Base-by-base conservation (phyloP, 306 rosid genomes). In the Dryas drummondii region DNA sequence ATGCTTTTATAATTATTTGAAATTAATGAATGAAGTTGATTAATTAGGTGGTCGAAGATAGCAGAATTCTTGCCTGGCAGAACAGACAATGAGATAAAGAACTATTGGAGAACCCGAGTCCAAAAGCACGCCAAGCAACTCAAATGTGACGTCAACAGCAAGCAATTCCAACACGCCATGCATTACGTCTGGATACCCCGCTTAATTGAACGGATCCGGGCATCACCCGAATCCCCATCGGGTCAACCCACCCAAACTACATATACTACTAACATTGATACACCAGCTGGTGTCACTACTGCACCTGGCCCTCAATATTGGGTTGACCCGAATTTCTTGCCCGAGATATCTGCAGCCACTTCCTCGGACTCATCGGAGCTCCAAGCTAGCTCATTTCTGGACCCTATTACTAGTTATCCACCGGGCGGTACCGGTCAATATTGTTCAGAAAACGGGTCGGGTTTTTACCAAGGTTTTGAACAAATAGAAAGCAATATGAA, bases 91-190 rank as follows among this genome's bases (percentile, higher is more conserved):
- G 99, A 94, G 82, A 88, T 94, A 32, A 94, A 94, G 78, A 94
- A 94, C 75, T 94, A 89, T 48, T 94, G 99, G 99, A 90, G 99
- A 77, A 94, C 99, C 0, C 80, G 97, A 54, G 97, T 94, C 50
- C 93, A 92, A 78, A 94, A 92, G 90, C 99, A 86, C 61, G 99
- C 99, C 0, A 92, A 87, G 82, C 96, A 94, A 46, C 91, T 94
- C 63, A 91, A 87, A 45, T 94, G 92, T 75, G 96, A 92, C 68
- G 97, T 94, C 13, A 94, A 94, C 74, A 92, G 97, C 83, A 84
- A 94, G 67, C 82, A 86, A 73, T 94, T 94, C 66, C 92, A 91
- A 71, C 96, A 94, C 71, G 80, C 96, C 59, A 72, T 94, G 93
- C 93, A 93, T 70, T 78, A 67, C 53, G 89, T 84, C 1, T 94